Percentiles rank a stretch among this genome's conserved stretches.
phyloP scores from a whole-genome alignment of 2,329 filamentous ascomycete genomes.

The Cladosporium sp. region DNA sequence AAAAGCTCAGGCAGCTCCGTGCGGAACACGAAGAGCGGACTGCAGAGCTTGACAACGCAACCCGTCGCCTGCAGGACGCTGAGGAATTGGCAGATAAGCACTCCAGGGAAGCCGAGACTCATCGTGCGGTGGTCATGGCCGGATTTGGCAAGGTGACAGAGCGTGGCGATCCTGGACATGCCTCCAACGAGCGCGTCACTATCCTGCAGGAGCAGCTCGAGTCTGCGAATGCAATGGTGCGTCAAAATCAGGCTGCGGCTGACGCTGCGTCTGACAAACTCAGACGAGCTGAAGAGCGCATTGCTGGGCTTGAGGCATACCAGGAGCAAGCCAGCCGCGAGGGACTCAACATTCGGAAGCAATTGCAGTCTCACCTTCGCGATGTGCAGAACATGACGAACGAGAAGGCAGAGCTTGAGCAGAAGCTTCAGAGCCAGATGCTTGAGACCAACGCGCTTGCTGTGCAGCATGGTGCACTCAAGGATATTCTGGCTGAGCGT shows the following conservation, averaged over 20 bases:
- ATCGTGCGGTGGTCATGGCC: conserved; percentile 75
- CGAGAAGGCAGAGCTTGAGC: conserved; percentile 75
- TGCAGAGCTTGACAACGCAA: conserved; percentile 70
- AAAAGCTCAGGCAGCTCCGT: conserved; percentile 71
- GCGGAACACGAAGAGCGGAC: conserved; percentile 78
- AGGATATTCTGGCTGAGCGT: conserved; percentile 85
- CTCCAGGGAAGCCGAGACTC: conserved; percentile 79
- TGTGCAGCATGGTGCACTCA: conserved; percentile 88
- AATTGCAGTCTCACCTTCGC: conserved; percentile 78
- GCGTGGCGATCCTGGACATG: conserved; percentile 49
- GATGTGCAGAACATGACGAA: conserved; percentile 80
- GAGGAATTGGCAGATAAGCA: conserved; percentile 87
- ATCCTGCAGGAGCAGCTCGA: conserved; percentile 78
- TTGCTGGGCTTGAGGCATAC: conserved; percentile 92
- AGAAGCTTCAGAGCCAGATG: conserved; percentile 78
- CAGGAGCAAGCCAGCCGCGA: conserved; percentile 96
- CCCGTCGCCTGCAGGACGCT: conserved; percentile 72
- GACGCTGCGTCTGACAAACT: conserved; percentile 84
- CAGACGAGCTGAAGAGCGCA: conserved; percentile 89
- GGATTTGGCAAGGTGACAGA: conserved; percentile 72
- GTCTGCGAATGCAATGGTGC: conserved; percentile 72
- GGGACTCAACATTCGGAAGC: conserved; percentile 81
- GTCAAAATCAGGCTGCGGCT: conserved; percentile 84
- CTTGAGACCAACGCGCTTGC: conserved; percentile 90
- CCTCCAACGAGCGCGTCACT: conserved; percentile 61